Evolutionary conservation across 2,329 filamentous ascomycete species (phyloP).

Genomic region (Hypoxylon rubiginosum): DNA sequence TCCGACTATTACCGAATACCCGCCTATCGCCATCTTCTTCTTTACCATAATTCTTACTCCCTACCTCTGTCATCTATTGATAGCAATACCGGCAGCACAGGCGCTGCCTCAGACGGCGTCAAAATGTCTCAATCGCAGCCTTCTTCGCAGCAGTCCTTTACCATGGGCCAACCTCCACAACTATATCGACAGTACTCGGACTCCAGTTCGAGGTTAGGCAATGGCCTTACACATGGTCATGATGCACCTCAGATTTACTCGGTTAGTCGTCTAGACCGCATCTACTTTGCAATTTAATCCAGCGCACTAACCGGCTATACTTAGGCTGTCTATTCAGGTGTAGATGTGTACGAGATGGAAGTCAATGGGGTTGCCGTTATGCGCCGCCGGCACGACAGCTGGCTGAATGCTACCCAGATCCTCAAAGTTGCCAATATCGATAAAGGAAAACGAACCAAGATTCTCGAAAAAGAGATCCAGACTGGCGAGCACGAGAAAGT

Average conservation of each 20-base stretch:
- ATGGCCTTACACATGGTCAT: constrained; percentile 50
- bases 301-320: constrained; percentile 35
- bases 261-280: constrained; percentile 56
- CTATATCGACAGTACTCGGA: constrained; percentile 59
- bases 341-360: constrained; percentile 99
- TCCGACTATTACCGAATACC: constrained; percentile 22
- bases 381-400: constrained; percentile 93
- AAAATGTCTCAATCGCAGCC: constrained; percentile 64
- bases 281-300: constrained; percentile 16
- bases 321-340: constrained; percentile 90
- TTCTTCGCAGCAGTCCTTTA: constrained; percentile 69
- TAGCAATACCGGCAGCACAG: constrained; percentile 42
- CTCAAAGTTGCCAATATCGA: constrained; percentile 97
- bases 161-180: constrained; percentile 66
- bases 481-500: constrained; percentile 98
- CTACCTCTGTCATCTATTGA: constrained; percentile 29
- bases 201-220: constrained; percentile 52
- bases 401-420: constrained; percentile 98
- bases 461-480: constrained; percentile 96
- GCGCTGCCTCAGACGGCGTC: constrained; percentile 48
- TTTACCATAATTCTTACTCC: constrained; percentile 16
- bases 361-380: constrained; percentile 94
- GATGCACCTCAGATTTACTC: constrained; percentile 72
- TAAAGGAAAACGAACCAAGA: constrained; percentile 97
- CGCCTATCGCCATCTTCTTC: constrained; percentile 36